Percentiles rank a stretch among this genome's conserved stretches.
Evolutionary conservation across 768 basidiomycete species (phyloP).

Genomic region (Boletus sp.): DNA sequence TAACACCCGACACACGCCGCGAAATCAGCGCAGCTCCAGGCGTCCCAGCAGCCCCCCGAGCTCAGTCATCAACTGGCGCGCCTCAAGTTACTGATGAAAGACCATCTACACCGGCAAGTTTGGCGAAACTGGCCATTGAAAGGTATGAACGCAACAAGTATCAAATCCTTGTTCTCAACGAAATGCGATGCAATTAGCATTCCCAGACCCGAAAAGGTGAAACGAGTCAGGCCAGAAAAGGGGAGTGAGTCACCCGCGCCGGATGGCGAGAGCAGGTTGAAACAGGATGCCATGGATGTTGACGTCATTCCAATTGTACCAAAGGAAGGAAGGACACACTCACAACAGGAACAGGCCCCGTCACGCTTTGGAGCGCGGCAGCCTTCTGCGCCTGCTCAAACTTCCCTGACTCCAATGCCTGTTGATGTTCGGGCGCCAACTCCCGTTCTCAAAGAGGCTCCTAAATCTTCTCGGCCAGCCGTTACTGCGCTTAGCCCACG

Average conservation of each 20-base stretch:
- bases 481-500: slow-evolving; percentile 23
- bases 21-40: slow-evolving; percentile 26
- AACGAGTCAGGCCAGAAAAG: slow-evolving; percentile 44
- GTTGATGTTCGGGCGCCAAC: slow-evolving; percentile 17
- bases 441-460: slow-evolving; percentile 16
- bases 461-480: slow-evolving; percentile 16
- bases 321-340: slow-evolving; percentile 27
- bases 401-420: slow-evolving; percentile 10
- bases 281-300: slow-evolving; percentile 36
- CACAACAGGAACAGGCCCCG: slow-evolving; percentile 14
- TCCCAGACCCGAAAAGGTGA: slow-evolving; percentile 78
- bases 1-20: slow-evolving; percentile 38
- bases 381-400: slow-evolving; percentile 9
- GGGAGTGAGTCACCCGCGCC: slow-evolving; percentile 36
- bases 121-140: slow-evolving; percentile 62
- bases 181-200: slow-evolving; percentile 42
- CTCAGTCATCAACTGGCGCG: slow-evolving; percentile 41
- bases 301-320: slow-evolving; percentile 22
- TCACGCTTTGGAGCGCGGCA: slow-evolving; percentile 26
- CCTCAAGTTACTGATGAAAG: slow-evolving; percentile 28
- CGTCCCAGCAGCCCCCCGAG: slow-evolving; percentile 48
- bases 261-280: slow-evolving; percentile 27
- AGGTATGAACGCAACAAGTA: slow-evolving; percentile 41
- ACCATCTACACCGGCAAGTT: slow-evolving; percentile 28
- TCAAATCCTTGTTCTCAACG: neutral